Base-by-base conservation (phyloP, 225 moss, liverwort and hornwort genomes). In the Pseudisothecium myosuroides region DNA sequence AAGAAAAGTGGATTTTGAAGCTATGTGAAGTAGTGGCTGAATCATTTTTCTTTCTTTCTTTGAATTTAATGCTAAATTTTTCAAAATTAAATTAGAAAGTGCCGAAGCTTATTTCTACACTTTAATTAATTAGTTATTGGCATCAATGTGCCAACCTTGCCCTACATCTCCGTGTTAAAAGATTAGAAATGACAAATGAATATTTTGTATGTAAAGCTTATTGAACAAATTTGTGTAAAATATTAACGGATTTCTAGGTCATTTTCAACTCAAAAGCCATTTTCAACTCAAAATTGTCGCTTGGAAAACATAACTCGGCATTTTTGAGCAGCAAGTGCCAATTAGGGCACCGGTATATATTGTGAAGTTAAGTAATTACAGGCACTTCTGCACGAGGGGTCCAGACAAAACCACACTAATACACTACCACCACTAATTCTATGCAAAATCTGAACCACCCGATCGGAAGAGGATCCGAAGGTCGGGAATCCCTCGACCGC, bases 401-500 rank as follows among this genome's bases (percentile, higher is more conserved):
- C 10, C 1, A 52, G 5, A 13, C 77, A 26, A 15, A 49, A 56
- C 24, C 29, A 60, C 81, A 60, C 60, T 60, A 43, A 29, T 43
- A 45, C 31, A 43, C 21, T 22, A 31, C 15, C 23, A 17, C 5
- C 59, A 49, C 47, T 82, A 82, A 10, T 83, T 65, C 2, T 83
- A 12, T 18, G 34, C 32, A 63, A 82, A 62, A 77, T 78, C 32
- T 32, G 56, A 72, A n/a, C 83, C 87, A 14, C 59, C 73, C 27
- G 87, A 83, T 89, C 49, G 18, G 28, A 77, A 56, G 22, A n/a
- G 18, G 65, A 91, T 91, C 83, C 39, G 29, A 89, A 72, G 91
- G 87, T 52, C 27, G 3, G 8, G 37, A 83, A 17, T 45, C 43
- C 67, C 52, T 77, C 28, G 24, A 34, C 8, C 22, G 22, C 1